phyloP scores from a whole-genome alignment of 352 stramenopile genomes.

The Phytophthora idaei region DNA sequence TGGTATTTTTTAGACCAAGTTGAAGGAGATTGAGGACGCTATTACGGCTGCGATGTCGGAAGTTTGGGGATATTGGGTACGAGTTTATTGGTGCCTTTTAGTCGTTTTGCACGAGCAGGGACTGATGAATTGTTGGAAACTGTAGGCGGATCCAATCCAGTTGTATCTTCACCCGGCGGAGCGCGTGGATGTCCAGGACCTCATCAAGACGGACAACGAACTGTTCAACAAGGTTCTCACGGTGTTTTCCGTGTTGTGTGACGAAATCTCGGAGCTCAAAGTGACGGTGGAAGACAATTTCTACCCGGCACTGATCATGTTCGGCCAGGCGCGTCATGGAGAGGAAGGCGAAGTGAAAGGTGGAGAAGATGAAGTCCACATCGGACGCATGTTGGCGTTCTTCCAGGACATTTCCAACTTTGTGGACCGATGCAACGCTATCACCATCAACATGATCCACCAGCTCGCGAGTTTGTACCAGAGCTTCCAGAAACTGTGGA shows the following conservation, averaged over 20 bases:
- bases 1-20: constrained; percentile 55
- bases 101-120: not conserved
- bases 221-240: constrained; percentile 91
- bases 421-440: constrained; percentile 87
- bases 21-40: constrained; percentile 89
- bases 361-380: constrained; percentile 82
- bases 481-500: constrained; percentile 88
- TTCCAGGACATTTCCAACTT: constrained; percentile 93
- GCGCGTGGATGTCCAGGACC: constrained; percentile 86
- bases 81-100: constrained; percentile 1
- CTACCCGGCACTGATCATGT: constrained; percentile 90
- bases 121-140: constrained; percentile 3
- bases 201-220: constrained; percentile 91
- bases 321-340: constrained; percentile 76
- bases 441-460: constrained; percentile 92
- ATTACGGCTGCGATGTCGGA: constrained; percentile 89
- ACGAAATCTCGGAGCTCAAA: constrained; percentile 91
- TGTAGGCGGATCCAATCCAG: constrained; percentile 82
- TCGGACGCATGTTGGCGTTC: constrained; percentile 88
- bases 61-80: constrained; percentile 90
- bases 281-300: constrained; percentile 91
- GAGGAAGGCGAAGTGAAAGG: constrained; percentile 74
- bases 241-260: constrained; percentile 88
- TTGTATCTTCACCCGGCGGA: constrained; percentile 83
- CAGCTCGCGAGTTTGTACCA: constrained; percentile 89